Base-by-base conservation (phyloP, 2,329 filamentous ascomycete genomes). In the Fusarium foetens region DNA sequence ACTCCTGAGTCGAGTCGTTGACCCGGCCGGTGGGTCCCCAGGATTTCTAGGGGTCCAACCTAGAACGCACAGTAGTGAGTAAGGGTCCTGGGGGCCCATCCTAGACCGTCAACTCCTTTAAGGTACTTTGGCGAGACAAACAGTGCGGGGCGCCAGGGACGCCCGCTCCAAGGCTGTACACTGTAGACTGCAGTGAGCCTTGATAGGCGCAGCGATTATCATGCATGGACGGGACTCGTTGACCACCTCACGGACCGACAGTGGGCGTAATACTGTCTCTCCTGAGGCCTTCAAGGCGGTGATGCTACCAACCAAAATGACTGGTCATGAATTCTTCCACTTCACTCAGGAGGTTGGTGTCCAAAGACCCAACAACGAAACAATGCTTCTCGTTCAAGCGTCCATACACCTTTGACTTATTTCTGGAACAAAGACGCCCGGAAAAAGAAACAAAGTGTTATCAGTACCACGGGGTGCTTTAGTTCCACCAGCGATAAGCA, bases 1-100 rank as follows among this genome's bases (percentile, higher is more conserved):
- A 60, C 70, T 71, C 70, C 71, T 73, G 71, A 72, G 65, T 73
- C 71, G 71, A 74, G 69, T 73, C 59, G 71, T 69, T 60, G 55
- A 45, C 25, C 52, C 43, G 36, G 42, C 54, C 17, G 33, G 66
- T 71, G 70, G 70, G 62, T 58, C 67, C 10, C 23, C 17, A 38
- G 23, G 14, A 23, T 59, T 68, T 71, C 65, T 73, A 73, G 58
- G 66, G 70, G 70, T 71, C 63, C 68, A 60, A 61, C 43, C 64
- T 55, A 64, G 59, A 66, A 46, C 31, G 27, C 14, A 35, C n/a
- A 36, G 31, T 51, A 36, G 27, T 25, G 33, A 25, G 23, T 46
- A 46, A 36, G 66, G 66, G 61, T 55, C 48, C 48, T 45, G 33
- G 52, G 63, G 61, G 31, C 5, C 5, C n/a, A 45, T 66, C 63